Base-by-base conservation (phyloP, 2,329 filamentous ascomycete genomes). In the Lasiodiplodia citricola region DNA sequence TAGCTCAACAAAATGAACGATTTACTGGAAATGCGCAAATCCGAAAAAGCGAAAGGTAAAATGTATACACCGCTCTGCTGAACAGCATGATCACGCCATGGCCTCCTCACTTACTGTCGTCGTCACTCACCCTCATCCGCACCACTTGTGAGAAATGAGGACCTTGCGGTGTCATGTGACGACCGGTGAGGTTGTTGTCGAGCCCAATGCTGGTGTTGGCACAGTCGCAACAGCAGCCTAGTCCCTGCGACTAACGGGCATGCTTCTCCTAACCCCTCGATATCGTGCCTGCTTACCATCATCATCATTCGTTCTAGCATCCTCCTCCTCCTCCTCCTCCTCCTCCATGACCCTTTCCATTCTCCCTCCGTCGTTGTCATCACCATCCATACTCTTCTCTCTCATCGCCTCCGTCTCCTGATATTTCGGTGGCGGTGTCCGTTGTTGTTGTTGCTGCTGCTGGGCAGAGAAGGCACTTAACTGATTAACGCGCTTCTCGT, bases 401-500 rank as follows among this genome's bases (percentile, higher is more conserved):
- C 16, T n/a, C 31, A 14, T 31, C 55, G 23, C 55, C 8, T n/a
- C 55, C 10, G 10, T 16, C 28, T 56, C 55, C 18, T 57, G 31
- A 18, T 57, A 57, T 10, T 5, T 31, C 1, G 55, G 55, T 35
- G 35, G 28, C 16, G 38, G 38, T 41, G 38, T 2, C 14, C 11
- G 4, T 31, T 57, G 21, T 16, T 13, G 28, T 8, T 38, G 54
- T 8, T 21, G 31, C 28, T 16, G 23, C 10, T 55, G 23, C 10
- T 55, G 28, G 11, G 11, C 14, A 5, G 54, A 31, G 4, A 56
- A 6, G 54, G n/a, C 4, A 14, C 54, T 35, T 6, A 67, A n/a
- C 25, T 54, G 64, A 28, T 58, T 47, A 16, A 68, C 56, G 35
- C 66, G 57, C 16, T 63, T 35, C 57, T 63, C 57, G 58, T 68